Conservation (phyloP, 1,284 basidiomycete species). For the Stygiomarasmius scandens region DNA sequence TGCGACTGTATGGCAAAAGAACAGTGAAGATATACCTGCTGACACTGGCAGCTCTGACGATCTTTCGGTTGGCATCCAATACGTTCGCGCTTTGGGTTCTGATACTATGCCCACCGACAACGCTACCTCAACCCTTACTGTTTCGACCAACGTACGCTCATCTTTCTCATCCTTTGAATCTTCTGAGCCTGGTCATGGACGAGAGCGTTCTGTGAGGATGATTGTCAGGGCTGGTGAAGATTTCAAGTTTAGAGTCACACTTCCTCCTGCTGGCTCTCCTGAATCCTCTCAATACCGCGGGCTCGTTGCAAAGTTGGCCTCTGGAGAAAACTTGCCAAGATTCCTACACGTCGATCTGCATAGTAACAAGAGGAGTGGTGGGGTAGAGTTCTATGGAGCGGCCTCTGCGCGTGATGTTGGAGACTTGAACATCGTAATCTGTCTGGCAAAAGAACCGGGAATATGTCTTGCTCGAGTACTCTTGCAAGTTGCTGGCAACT, state of each 20-base stretch:
- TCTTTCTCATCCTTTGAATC: conserved; percentile 67
- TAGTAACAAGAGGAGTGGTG: conserved; percentile 41
- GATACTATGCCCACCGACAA: conserved; percentile 20
- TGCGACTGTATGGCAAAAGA: conserved; percentile 54
- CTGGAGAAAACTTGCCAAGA: conserved; percentile 56
- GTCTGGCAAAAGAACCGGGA: conserved; percentile 44
- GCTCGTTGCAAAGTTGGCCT: conserved; percentile 52
- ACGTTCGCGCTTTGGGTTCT: conserved; percentile 63
- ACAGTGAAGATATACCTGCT: conserved; percentile 27
- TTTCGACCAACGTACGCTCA: conserved; percentile 47
- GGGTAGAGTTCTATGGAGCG: conserved; percentile 60
- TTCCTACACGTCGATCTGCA: conserved; percentile 57
- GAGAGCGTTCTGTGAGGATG: conserved; percentile 41
- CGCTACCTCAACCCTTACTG: conserved; percentile 33
- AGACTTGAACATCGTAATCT: conserved; percentile 60
- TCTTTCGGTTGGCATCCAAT: conserved; percentile 66
- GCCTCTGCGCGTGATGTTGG: conserved; percentile 56
- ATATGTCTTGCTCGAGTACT: conserved; percentile 56
- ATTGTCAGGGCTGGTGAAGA: conserved; percentile 60
- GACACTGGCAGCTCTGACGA: conserved; percentile 53
- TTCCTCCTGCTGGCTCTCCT: conserved; percentile 26
- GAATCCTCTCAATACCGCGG: conserved; percentile 23
- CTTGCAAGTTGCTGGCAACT: conserved; percentile 60
- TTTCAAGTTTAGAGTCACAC: conserved; percentile 61
- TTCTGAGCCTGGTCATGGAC: conserved; percentile 43